Percentiles rank a stretch among this genome's conserved stretches.
Conservation (phyloP, 2,329 filamentous ascomycete genomes). For the Aspergillus sp. region DNA sequence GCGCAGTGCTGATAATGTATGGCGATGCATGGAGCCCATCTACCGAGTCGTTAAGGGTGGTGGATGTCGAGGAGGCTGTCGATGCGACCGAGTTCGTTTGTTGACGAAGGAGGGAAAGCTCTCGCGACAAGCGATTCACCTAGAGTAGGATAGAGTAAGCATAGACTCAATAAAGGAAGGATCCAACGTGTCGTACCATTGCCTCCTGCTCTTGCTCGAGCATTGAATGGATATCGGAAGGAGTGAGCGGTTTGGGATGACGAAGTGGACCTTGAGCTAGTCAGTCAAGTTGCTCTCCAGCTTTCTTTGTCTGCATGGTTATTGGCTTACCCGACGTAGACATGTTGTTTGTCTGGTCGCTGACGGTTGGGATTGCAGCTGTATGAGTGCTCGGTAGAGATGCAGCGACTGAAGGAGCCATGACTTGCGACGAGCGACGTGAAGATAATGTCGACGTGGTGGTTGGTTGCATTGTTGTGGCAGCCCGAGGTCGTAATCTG, state of each 20-base stretch:
- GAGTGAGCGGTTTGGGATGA: constrained; percentile 83
- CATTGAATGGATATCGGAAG: constrained; percentile 83
- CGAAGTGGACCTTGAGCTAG: constrained; percentile 67
- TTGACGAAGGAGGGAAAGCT: constrained; percentile 79
- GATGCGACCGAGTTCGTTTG: constrained; percentile 65
- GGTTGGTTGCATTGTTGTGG: constrained; percentile 30
- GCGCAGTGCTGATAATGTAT: constrained; percentile 50
- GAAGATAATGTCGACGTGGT: constrained; percentile 37
- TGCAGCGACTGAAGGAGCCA: constrained; percentile 45
- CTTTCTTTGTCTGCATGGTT: not conserved
- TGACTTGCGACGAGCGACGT: constrained; percentile 51
- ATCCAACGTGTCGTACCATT: constrained; percentile 61
- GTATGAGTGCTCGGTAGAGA: constrained; percentile 33
- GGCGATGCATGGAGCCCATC: constrained; percentile 47
- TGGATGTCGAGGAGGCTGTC: constrained; percentile 60
- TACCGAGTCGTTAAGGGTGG: constrained; percentile 51
- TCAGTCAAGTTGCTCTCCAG: constrained; percentile 1
- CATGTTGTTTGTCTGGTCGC: constrained; percentile 41
- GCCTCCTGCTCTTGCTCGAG: constrained; percentile 95
- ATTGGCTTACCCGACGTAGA: constrained; percentile 43
- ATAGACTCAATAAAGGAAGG: not conserved
- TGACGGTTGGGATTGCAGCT: constrained; percentile 27
- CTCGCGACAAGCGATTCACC: constrained; percentile 91
- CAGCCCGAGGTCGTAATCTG: constrained; percentile 34
- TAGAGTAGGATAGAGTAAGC: constrained; percentile 38